These are phyloP conservation scores for Colletotrichum eremochloae DNA, from an alignment of 2,329 filamentous ascomycete genomes.

Conservation along the genomic window DNA sequence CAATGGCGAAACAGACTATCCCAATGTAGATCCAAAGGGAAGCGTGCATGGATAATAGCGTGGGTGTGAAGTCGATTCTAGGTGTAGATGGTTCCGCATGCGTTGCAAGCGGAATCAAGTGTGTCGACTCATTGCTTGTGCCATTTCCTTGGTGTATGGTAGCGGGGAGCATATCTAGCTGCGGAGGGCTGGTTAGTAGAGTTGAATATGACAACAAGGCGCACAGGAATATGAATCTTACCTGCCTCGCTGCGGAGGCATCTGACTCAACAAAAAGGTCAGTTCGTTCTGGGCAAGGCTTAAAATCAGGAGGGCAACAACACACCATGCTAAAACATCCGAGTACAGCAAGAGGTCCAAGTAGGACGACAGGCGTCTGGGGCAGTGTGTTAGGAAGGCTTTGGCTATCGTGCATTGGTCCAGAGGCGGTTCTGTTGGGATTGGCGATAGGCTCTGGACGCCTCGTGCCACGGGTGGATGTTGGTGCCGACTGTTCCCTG, in stretches of 20 bases:
- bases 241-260: neutral
- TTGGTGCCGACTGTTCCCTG: too few relatives aligned
- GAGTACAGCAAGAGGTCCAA: neutral
- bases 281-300: neutral
- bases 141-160: neutral
- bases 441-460: neutral
- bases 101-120: neutral
- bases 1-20: neutral
- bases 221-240: neutral
- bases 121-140: too few relatives aligned
- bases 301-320: too few relatives aligned
- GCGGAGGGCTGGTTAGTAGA: neutral
- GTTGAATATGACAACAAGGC: too few relatives aligned
- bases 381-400: too few relatives aligned
- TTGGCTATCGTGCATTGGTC: neutral
- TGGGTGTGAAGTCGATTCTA: neutral
- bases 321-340: neutral
- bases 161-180: neutral
- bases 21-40: neutral
- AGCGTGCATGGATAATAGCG: neutral
- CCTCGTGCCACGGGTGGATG: neutral
- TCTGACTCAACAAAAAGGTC: neutral
- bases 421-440: neutral
- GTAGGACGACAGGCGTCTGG: neutral
- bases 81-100: too few relatives aligned